Evolutionary conservation across 1,284 basidiomycete genomes (phyloP).

Genomic region (Pseudozyma tsukubaensis): DNA sequence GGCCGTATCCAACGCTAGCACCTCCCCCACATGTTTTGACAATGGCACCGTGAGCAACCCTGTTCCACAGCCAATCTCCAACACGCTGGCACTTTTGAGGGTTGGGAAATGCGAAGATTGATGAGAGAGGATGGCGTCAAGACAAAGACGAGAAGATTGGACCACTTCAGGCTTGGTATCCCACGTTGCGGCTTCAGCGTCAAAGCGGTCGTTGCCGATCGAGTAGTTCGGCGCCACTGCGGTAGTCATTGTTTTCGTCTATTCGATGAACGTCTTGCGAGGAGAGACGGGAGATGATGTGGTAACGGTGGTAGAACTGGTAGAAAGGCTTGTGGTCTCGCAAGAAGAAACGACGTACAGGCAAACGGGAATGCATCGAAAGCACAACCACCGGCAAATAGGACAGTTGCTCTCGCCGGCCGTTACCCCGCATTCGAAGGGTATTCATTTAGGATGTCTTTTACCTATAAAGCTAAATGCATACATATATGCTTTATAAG

Average conservation of each 20-base stretch:
- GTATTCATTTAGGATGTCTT: neutral
- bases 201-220: constrained; percentile 45
- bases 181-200: constrained; percentile 41
- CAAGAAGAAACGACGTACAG: neutral
- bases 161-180: constrained; percentile 47
- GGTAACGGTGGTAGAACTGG: too few relatives aligned
- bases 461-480: too few relatives aligned
- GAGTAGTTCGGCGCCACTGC: constrained; percentile 38
- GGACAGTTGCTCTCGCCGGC: neutral
- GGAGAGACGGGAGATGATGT: neutral
- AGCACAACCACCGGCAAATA: too few relatives aligned
- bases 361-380: too few relatives aligned
- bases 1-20: constrained; percentile 38
- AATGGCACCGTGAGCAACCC: constrained; percentile 42
- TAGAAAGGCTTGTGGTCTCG: neutral
- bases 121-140: constrained; percentile 22
- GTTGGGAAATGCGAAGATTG: constrained; percentile 2
- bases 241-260: neutral
- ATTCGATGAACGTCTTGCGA: neutral
- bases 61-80: constrained; percentile 51
- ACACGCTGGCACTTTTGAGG: constrained; percentile 8
- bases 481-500: neutral
- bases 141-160: constrained; percentile 30
- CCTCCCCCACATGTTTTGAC: constrained; percentile 15
- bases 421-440: constrained; percentile 15